Percentiles rank a stretch among this genome's conserved stretches.
Conservation (phyloP, 805 yeast species). For the Isabelozyma heimii region DNA sequence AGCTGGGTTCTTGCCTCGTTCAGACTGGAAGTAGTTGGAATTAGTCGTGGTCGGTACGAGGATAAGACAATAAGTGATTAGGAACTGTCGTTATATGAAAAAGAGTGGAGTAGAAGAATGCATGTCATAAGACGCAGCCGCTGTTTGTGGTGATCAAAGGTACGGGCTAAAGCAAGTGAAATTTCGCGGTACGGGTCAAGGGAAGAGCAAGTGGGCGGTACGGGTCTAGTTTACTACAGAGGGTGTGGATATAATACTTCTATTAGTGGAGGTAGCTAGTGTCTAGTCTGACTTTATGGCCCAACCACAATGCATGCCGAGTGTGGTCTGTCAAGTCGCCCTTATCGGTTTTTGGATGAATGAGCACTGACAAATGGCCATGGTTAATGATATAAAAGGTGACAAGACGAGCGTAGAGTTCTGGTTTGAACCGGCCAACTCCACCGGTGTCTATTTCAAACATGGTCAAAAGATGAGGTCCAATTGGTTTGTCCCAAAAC, state of each 20-base stretch:
- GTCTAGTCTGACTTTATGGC: constrained; percentile 35
- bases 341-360: constrained; percentile 48
- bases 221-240: neutral
- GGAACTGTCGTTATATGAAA: too few species aligned
- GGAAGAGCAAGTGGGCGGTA: neutral
- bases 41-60: too few species aligned
- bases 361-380: constrained; percentile 49
- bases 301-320: constrained; percentile 55
- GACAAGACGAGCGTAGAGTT: constrained; percentile 41
- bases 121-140: too few species aligned
- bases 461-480: constrained; percentile 61
- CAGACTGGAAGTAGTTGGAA: too few species aligned
- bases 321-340: constrained; percentile 52
- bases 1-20: too few species aligned
- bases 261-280: constrained; percentile 5
- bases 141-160: neutral
- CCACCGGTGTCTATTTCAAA: constrained; percentile 46
- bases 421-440: constrained; percentile 33
- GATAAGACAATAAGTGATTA: too few species aligned
- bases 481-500: constrained; percentile 48
- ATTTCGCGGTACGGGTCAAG: neutral
- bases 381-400: constrained; percentile 55
- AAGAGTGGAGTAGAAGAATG: too few species aligned
- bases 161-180: neutral
- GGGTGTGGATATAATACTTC: too few species aligned